Evolutionary conservation across 305 asterid species (phyloP), one percentile per base, ranked within the genome.

Genomic region (Rubia balearica): DNA sequence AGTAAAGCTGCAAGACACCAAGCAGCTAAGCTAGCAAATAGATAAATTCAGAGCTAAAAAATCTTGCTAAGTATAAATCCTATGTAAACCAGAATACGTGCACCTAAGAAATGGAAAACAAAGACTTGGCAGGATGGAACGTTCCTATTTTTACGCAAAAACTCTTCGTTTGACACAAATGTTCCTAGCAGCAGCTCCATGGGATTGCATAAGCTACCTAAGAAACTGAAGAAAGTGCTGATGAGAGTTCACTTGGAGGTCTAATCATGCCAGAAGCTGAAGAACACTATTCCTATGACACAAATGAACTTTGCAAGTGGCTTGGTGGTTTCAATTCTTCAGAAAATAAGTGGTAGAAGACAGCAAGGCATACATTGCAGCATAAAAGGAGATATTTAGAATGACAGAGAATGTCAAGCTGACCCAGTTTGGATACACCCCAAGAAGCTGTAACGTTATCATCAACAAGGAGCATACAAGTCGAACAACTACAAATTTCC

Each of bases 301-400:
- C 97, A 90, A 77, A 90, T 81, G 75, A 92, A 92, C 92, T 90
- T 89, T 21, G 97, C 76, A 59, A 90, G 80, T 14, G 98, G 98
- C 76, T 80, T 88, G 78, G 98, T 24, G 97, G 95, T 78, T 84
- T 81, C 84, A 92, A 74, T 70, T 90, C 97, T 78, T 85, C 85
- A 16, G 90, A 87, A 33, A 92, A 92, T 57, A 87, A 88, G 77
- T 81, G 92, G 79, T 92, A 90, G 83, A 89, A 90, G 76, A 83
- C 77, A 90, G 79, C 88, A 92, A 82, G 40, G 97, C 84, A 81
- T 90, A 92, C 92, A 90, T 84, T 22, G 97, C 97, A 77, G 85
- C 79, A 19, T 78, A 83, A 75, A 86, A 78, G 16, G 98, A 92
- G 73, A 89, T 8, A 80, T 77, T 87, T 78, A 90, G 95, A 70